A percentile compares a stretch with the other conserved stretches of the same genome.
These are phyloP conservation scores for Taphrina pruni DNA, from an alignment of 1,139 yeast species.

Conservation along the genomic window DNA sequence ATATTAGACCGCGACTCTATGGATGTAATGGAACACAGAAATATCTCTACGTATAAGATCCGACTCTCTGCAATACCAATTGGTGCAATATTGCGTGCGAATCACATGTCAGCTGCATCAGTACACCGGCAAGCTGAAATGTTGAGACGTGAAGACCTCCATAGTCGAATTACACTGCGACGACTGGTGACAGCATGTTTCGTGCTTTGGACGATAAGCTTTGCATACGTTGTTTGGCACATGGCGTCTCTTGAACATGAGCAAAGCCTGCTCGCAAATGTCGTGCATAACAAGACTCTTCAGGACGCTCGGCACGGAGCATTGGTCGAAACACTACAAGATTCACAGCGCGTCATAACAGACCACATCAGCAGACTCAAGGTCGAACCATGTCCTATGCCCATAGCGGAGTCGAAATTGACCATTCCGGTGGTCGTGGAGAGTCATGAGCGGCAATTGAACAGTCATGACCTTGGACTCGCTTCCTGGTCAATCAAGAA, in stretches of 20 bases:
- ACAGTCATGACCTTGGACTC: background rate
- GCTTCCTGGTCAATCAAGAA: background rate
- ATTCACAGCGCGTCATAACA: background rate
- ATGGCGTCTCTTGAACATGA: background rate
- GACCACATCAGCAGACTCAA: background rate
- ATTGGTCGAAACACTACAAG: background rate
- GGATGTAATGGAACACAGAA: background rate
- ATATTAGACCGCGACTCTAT: constrained; percentile 1
- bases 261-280: background rate
- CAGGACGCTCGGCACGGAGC: background rate
- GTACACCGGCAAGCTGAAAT: background rate
- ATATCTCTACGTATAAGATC: background rate
- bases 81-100: background rate
- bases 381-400: background rate
- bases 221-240: background rate
- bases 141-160: background rate
- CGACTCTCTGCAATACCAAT: background rate
- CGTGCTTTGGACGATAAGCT: constrained; percentile 6
- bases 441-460: background rate
- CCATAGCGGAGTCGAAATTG: background rate
- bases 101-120: background rate
- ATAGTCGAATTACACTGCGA: background rate
- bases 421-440: background rate
- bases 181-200: constrained; percentile 3
- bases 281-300: background rate